Evolutionary conservation across 2,329 filamentous ascomycete genomes (phyloP).

Genomic region (Ascocoryne sarcoides): DNA sequence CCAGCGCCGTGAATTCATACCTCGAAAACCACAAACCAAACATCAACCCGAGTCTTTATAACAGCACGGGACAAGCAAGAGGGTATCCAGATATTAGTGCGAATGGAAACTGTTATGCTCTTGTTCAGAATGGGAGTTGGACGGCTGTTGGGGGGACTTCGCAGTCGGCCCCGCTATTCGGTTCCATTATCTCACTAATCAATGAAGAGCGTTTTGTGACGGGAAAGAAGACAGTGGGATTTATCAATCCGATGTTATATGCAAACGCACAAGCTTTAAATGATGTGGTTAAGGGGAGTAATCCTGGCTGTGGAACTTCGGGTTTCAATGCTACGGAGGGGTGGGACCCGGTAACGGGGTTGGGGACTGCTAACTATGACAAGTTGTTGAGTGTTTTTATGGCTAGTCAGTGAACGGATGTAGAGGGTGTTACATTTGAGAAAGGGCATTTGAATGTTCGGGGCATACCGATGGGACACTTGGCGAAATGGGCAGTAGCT

Average conservation of each 20-base stretch:
- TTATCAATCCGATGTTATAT: conserved; percentile 29
- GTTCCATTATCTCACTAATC: conserved; percentile 40
- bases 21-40: conserved; percentile 17
- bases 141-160: conserved; percentile 18
- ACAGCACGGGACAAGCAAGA: conserved; percentile 16
- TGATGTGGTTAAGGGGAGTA: conserved; percentile 24
- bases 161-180: conserved; percentile 45
- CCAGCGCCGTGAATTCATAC: conserved; percentile 15
- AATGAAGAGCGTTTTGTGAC: conserved; percentile 30
- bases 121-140: conserved; percentile 13
- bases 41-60: conserved; percentile 13
- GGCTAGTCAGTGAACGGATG: too few species aligned
- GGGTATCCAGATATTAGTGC: conserved; percentile 23
- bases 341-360: conserved; percentile 28
- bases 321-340: conserved; percentile 23
- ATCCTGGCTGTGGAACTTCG: conserved; percentile 24
- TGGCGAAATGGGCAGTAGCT: too few species aligned
- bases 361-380: conserved; percentile 12
- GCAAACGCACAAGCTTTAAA: conserved; percentile 20
- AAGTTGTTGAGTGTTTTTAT: conserved; percentile 10
- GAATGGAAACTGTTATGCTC: conserved; percentile 15
- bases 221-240: conserved; percentile 30
- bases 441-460: too few species aligned
- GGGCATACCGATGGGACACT: too few species aligned
- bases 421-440: too few species aligned